Evolutionary conservation across 306 rosid species (phyloP).

Genomic region (Vigna radiata): DNA sequence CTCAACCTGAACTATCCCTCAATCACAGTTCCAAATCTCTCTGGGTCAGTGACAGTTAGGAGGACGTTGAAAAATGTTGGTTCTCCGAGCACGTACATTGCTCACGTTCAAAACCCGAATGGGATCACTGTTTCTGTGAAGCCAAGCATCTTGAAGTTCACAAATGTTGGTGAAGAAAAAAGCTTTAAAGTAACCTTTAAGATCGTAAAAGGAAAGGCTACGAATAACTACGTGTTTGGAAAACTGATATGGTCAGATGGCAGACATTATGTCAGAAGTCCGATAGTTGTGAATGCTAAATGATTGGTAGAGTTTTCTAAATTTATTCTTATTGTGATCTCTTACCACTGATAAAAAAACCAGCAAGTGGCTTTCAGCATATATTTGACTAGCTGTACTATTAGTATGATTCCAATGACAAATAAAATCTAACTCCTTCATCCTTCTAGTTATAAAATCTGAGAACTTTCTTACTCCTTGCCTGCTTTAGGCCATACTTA

Average conservation of each 20-base stretch:
- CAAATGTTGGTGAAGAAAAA: constrained; percentile 67
- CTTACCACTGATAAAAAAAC: constrained; percentile 8
- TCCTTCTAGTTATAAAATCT: background rate
- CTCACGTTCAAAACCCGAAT: constrained; percentile 52
- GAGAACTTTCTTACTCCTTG: background rate
- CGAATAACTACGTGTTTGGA: constrained; percentile 69
- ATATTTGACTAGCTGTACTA: background rate
- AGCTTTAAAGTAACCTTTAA: constrained; percentile 58
- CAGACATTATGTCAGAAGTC: constrained; percentile 73
- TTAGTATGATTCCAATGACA: constrained; percentile 7
- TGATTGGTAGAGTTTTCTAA: constrained; percentile 18
- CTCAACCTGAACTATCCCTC: constrained; percentile 84
- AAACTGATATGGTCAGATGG: constrained; percentile 83
- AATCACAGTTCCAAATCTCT: constrained; percentile 73
- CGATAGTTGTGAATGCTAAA: constrained; percentile 67
- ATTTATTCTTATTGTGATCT: background rate
- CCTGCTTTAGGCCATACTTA: background rate
- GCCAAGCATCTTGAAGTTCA: constrained; percentile 71
- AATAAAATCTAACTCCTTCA: background rate
- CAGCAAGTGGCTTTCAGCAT: constrained; percentile 9
- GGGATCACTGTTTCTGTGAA: constrained; percentile 62
- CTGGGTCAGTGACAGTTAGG: constrained; percentile 58
- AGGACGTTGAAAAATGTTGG: constrained; percentile 83
- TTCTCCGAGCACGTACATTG: constrained; percentile 65
- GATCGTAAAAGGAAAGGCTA: constrained; percentile 45